Evolutionary conservation across 116 monocot species (phyloP), one percentile per base, ranked within the genome.

Genomic region (Thalassia testudinum): DNA sequence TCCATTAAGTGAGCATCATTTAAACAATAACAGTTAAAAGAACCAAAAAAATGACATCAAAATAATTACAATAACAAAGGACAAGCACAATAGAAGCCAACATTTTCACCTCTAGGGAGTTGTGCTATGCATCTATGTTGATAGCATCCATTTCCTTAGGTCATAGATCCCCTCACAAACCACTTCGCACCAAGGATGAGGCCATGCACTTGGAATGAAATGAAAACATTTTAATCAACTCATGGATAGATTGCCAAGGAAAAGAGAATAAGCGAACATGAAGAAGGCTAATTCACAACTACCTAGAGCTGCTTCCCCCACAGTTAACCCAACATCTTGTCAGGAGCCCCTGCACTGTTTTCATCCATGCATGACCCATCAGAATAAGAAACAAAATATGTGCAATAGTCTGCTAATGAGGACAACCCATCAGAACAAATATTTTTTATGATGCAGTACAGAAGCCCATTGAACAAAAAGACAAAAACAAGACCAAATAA

Each of bases 341-440:
- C 95, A 50, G 95, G 95, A 28, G 81, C 57, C 25, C 95, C 62
- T 56, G 88, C 88, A 59, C 88, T 85, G 57, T 81, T 95, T 55
- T 58, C 53, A 37, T 95, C 88, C 15, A 88, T 95, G 63, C 95
- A 95, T 25, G 85, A 88, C 52, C 95, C 95, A 85, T 95, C 95
- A 62, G 95, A 87, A 74, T 95, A 95, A 54, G 95, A 84, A 37
- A 95, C 88, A 70, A 76, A 95, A 66, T 95, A 95, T 43, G 95
- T 79, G 67, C 95, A 95, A 73, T 95, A 95, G 30, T 95, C 95
- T 18, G 95, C 95, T 70, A 95, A 68, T 34, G 88, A 95, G 62
- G 93, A 93, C 44, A 87, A 87, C 19, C 93, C 93, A 62, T 87
- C 93, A n/a, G n/a, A n/a, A n/a, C n/a, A n/a, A n/a, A n/a, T n/a